Evolutionary conservation across 2,329 filamentous ascomycete genomes (phyloP).

Genomic region (Ophiostoma piceae): DNA sequence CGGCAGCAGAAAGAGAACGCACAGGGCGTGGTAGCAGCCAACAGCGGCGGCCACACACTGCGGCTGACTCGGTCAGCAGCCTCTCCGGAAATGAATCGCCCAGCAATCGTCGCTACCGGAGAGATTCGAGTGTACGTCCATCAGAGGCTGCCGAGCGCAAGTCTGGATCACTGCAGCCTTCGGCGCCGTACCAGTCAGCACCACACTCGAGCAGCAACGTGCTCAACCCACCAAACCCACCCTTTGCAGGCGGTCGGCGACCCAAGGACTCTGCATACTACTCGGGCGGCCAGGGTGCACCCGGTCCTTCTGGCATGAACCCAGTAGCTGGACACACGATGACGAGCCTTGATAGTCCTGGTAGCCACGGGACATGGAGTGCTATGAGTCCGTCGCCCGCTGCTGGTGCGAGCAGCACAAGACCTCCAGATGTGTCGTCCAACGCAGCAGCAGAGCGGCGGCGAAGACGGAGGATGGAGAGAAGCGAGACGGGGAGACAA

Average conservation of each 20-base stretch:
- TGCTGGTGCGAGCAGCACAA: conserved; percentile 13
- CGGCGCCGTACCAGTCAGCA: conserved; percentile 11
- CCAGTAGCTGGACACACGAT: conserved; percentile 41
- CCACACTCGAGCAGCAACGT: conserved; percentile 31
- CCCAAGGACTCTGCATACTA: conserved; percentile 60
- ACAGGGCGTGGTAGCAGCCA: conserved; percentile 34
- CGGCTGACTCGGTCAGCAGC: conserved; percentile 49
- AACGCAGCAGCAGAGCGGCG: conserved; percentile 47
- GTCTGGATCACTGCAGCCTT: background rate
- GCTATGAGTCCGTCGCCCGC: conserved; percentile 43
- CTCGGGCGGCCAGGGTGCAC: conserved; percentile 43
- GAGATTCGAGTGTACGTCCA: conserved; percentile 46
- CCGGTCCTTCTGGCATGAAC: conserved; percentile 38
- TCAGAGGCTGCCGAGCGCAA: conserved; percentile 34
- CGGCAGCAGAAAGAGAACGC: conserved; percentile 39
- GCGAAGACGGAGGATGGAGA: conserved; percentile 51
- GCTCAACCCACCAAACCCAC: conserved; percentile 52
- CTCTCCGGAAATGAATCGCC: conserved; percentile 53
- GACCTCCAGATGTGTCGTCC: conserved; percentile 21
- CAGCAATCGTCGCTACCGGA: conserved; percentile 48
- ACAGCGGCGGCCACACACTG: conserved; percentile 31
- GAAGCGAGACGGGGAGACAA: conserved; percentile 37
- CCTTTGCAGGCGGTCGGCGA: conserved; percentile 49
- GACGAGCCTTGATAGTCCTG: conserved; percentile 44
- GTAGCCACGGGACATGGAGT: conserved; percentile 51